These are phyloP conservation scores for Withania somnifera DNA, from an alignment of 305 asterid genomes.

Conservation along the genomic window DNA sequence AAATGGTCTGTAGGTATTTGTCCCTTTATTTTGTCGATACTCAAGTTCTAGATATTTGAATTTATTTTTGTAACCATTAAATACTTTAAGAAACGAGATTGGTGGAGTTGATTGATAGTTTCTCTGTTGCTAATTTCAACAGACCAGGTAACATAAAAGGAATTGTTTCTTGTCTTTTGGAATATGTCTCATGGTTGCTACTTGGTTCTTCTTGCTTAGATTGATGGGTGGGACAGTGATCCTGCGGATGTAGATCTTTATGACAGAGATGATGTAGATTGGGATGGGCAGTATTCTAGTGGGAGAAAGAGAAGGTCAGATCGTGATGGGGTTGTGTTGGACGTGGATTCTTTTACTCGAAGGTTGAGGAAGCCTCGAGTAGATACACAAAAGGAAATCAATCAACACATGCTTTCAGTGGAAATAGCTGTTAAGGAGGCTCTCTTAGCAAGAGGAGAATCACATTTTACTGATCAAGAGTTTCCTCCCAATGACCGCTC, in stretches of 20 bases:
- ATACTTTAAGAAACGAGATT: not conserved
- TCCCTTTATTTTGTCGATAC: not conserved
- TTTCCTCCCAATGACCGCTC: slow-evolving; percentile 93
- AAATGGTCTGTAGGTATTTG: not conserved
- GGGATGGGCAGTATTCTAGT: slow-evolving; percentile 99
- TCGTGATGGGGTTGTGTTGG: slow-evolving; percentile 67
- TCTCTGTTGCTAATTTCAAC: not conserved
- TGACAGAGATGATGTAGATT: slow-evolving; percentile 95
- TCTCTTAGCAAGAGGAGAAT: slow-evolving; percentile 86
- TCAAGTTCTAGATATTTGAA: not conserved
- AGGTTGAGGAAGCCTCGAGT: slow-evolving; percentile 87
- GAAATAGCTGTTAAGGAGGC: slow-evolving; percentile 98
- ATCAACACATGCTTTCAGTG: slow-evolving; percentile 90
- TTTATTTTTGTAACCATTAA: not conserved
- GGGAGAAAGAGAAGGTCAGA: slow-evolving; percentile 96
- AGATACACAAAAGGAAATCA: slow-evolving; percentile 89
- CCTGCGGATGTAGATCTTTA: slow-evolving; percentile 99
- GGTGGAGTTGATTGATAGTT: not conserved
- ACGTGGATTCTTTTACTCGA: slow-evolving; percentile 87
- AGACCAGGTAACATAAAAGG: not conserved
- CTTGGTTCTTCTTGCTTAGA: slow-evolving; percentile 32
- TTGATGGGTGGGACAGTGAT: slow-evolving; percentile 99
- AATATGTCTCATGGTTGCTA: slow-evolving; percentile 7
- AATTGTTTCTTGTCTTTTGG: not conserved
- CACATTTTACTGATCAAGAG: slow-evolving; percentile 92